Evolutionary conservation across 768 basidiomycete species (phyloP), one percentile per base, ranked within the genome.

Genomic region (Leccinum aurantiacum): DNA sequence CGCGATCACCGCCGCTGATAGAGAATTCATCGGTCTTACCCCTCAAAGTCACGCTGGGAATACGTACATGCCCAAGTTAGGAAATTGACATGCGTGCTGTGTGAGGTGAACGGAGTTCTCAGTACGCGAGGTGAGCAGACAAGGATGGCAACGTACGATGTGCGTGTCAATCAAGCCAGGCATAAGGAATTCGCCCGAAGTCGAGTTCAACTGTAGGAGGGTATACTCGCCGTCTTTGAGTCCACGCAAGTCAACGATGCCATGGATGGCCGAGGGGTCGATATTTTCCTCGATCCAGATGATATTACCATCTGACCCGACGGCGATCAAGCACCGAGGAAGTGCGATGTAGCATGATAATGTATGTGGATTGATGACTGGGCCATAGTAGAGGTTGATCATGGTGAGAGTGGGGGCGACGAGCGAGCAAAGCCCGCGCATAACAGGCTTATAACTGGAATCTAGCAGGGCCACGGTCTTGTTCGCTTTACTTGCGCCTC

Each of bases 141-240:
- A 44, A 2, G 47, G n/a, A 11, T 3, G 5, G 10, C 1, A 2
- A 74, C 88, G 71, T 70, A 93, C 93, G 29, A 91, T 91, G 74
- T 95, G 93, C 7, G 93, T 93, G 77, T 96, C 94, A 56, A 95
- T 79, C 69, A 95, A 86, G 6, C 94, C 94, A 13, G 94, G 94
- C 69, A 92, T 83, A 51, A 95, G 64, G 67, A 93, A 94, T 65
- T 85, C 79, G 3, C 84, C 83, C 2, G 78, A 69, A n/a, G 68
- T 35, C 13, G 24, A n/a, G 31, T 33, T 73, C 53, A 85, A 72
- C 17, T 62, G 58, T 13, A 79, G 67, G 2, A 85, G 70, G 3
- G 27, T 46, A 54, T 53, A 61, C 27, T 60, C 61, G 13, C 68
- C 66, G 24, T 82, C 75, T 9, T 73, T 47, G 41, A 77, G 71